Conservation (phyloP, 1,284 basidiomycete species). For the Mycena citricolor region DNA sequence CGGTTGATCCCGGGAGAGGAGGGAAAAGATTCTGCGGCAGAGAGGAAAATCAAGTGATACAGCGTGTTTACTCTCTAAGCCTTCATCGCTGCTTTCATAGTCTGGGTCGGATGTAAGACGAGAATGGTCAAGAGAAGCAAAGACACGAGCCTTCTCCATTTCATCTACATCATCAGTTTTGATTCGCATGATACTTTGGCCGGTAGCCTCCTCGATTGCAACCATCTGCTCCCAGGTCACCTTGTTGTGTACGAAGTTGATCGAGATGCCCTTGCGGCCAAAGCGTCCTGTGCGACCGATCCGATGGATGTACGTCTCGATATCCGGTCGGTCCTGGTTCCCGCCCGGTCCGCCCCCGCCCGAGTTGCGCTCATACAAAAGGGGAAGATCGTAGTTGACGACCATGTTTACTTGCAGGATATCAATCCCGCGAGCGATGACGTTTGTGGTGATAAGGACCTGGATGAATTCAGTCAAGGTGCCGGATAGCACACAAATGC, state of each 20-base stretch:
- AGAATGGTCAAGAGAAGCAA: too few species aligned
- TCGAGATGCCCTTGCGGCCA: constrained; percentile 92
- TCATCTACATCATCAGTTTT: constrained; percentile 83
- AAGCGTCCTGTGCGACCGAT: constrained; percentile 98
- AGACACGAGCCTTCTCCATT: constrained; percentile 83
- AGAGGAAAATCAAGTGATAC: too few species aligned
- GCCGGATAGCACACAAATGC: background rate
- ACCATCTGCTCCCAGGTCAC: constrained; percentile 85
- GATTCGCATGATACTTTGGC: constrained; percentile 77
- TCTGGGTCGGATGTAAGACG: background rate
- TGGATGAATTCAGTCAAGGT: constrained; percentile 21
- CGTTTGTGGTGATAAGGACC: constrained; percentile 95
- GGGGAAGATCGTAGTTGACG: constrained; percentile 96
- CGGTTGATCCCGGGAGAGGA: too few species aligned
- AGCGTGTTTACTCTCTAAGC: too few species aligned
- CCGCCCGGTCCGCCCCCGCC: constrained; percentile 15
- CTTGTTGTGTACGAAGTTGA: constrained; percentile 92
- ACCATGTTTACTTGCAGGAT: constrained; percentile 99
- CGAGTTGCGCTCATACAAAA: constrained; percentile 69
- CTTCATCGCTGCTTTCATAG: too few species aligned
- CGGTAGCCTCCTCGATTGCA: constrained; percentile 75
- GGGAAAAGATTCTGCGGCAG: too few species aligned
- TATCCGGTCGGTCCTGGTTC: constrained; percentile 61
- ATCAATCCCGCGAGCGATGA: constrained; percentile 97
- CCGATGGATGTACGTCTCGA: constrained; percentile 98